Conservation (phyloP, 1,284 basidiomycete genomes). For the Fomes fomentarius region DNA sequence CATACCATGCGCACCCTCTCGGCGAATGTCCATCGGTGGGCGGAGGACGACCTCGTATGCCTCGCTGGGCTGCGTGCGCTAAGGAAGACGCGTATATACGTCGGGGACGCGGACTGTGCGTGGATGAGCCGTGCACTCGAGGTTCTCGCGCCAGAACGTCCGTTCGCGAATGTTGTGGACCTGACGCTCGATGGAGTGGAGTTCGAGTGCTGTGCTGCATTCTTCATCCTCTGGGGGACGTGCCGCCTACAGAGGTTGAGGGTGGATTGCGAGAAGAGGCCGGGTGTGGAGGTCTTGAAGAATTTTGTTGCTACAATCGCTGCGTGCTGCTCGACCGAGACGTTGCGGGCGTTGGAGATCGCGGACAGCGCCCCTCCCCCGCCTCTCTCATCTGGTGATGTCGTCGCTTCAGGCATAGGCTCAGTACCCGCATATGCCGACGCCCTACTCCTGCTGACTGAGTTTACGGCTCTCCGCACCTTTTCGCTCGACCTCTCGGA, state of each 20-base stretch:
- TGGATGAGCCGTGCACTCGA: constrained; percentile 6
- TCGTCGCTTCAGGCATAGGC: too few relatives aligned
- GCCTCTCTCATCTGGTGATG: not conserved
- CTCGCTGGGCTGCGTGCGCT: constrained; percentile 9
- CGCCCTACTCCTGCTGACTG: not conserved
- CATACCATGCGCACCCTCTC: constrained; percentile 2
- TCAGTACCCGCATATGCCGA: not conserved
- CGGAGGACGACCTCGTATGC: constrained; percentile 6
- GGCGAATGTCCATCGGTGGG: constrained; percentile 3
- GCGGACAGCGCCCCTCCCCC: not conserved
- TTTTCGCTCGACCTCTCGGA: constrained; percentile 10
- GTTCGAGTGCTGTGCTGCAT: constrained; percentile 8
- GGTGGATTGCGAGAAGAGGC: not conserved
- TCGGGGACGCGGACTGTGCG: not conserved
- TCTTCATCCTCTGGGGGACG: constrained; percentile 5
- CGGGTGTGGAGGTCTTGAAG: not conserved
- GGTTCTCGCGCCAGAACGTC: not conserved
- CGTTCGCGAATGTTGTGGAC: constrained; percentile 8
- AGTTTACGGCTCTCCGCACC: not conserved
- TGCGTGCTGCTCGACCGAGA: not conserved
- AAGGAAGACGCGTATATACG: constrained; percentile 4
- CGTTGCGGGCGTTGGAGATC: not conserved
- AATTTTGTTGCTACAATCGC: constrained; percentile 1
- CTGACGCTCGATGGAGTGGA: constrained; percentile 6
- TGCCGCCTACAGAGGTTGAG: constrained; percentile 4